Evolutionary conservation across 2,329 filamentous ascomycete genomes (phyloP), one percentile per base, ranked within the genome.

Genomic region (Aspergillus bombycis): DNA sequence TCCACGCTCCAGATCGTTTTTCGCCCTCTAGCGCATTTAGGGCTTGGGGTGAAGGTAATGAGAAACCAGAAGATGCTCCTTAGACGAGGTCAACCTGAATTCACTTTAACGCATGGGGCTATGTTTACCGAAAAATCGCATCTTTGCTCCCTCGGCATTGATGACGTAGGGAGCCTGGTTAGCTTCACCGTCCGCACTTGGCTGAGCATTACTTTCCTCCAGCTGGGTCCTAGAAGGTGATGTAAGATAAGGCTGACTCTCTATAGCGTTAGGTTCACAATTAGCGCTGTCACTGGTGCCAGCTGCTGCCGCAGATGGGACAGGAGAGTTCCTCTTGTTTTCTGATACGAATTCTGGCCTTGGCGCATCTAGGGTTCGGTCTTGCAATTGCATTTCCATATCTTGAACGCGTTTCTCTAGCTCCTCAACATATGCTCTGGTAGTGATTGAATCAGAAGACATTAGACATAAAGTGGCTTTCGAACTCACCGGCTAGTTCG

Each of bases 51-150:
- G 58, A 8, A 23, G 21, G 16, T 9, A 36, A 16, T 26, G 45
- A 60, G 41, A 69, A 69, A 12, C 62, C 65, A n/a, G 65, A 68
- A 32, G 68, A 70, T n/a, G 65, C 65, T 11, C 68, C 65, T 52
- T 66, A 41, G 19, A 4, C 45, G 57, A 16, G 56, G 54, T 50
- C 11, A 66, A 46, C 32, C 21, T 52, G 32, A 21, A 26, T 52
- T 32, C 30, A 41, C 11, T 12, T 38, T 34, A 21, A 2, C 4
- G 30, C 6, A 30, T 16, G 21, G 36, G 28, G 43, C 6, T 43
- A 38, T 59, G 61, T 30, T 52, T 21, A 71, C 67, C 69, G 54
- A 64, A 70, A 53, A 66, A 70, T 16, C 69, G 67, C 62, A 68
- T 69, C 38, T 50, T 65, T 28, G 65, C 63, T 50, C 64, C 63